Evolutionary conservation across 1,284 basidiomycete species (phyloP).

Genomic region (Phlebopus sp.): DNA sequence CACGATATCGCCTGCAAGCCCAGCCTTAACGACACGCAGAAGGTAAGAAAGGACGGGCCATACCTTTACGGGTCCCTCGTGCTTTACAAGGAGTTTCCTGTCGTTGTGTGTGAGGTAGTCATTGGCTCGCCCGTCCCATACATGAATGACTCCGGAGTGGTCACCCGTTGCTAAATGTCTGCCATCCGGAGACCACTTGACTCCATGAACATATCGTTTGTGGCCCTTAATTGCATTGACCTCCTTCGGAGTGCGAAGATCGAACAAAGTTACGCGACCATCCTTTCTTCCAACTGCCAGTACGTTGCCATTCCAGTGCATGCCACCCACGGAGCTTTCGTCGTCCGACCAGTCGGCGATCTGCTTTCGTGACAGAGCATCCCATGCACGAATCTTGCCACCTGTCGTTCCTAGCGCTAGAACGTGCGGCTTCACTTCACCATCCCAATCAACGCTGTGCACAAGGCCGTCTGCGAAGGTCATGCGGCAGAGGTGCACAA

Average conservation of each 20-base stretch:
- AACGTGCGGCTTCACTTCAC: constrained; percentile 26
- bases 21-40: constrained; percentile 1
- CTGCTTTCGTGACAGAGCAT: constrained; percentile 31
- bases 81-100: constrained; percentile 47
- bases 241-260: constrained; percentile 32
- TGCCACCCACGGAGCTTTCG: constrained; percentile 37
- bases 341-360: constrained; percentile 37
- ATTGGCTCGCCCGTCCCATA: constrained; percentile 45
- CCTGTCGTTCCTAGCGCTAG: constrained; percentile 40
- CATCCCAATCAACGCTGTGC: constrained; percentile 41
- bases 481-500: constrained; percentile 40
- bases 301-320: constrained; percentile 41
- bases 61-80: constrained; percentile 56
- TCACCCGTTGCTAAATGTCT: constrained; percentile 43
- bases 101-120: constrained; percentile 33
- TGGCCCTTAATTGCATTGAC: constrained; percentile 34
- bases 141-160: constrained; percentile 39
- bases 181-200: constrained; percentile 45
- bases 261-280: constrained; percentile 39
- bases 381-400: constrained; percentile 42
- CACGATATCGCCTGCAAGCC: constrained; percentile 75
- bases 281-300: constrained; percentile 40
- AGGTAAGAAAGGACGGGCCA: constrained; percentile 10
- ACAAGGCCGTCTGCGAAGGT: constrained; percentile 29
- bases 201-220: constrained; percentile 41